phyloP scores from a whole-genome alignment of 306 rosid genomes.

The Lupinus albus region DNA sequence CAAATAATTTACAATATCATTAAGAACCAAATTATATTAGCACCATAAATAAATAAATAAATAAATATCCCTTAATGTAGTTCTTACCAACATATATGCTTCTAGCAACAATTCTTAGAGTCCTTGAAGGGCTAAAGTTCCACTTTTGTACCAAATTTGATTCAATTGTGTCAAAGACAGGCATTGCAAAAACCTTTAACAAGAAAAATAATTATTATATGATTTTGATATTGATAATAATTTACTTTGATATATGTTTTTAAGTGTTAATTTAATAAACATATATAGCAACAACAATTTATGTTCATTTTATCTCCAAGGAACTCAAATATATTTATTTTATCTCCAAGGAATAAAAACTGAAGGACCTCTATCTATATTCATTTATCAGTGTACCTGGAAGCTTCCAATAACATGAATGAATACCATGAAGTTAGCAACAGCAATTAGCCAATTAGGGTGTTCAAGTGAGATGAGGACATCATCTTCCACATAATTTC shows the following conservation, averaged over 20 bases:
- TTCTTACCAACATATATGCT: slow-evolving; percentile 58
- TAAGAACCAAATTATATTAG: not conserved
- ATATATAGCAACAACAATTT: too few relatives aligned
- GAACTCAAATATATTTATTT: too few relatives aligned
- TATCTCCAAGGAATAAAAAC: too few relatives aligned
- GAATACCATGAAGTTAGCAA: slow-evolving; percentile 71
- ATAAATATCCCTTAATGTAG: not conserved
- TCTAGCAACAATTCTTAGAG: slow-evolving; percentile 47
- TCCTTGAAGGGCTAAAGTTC: slow-evolving; percentile 39
- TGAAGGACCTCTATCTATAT: too few relatives aligned
- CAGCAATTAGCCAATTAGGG: slow-evolving; percentile 61
- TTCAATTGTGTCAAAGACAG: slow-evolving; percentile 64
- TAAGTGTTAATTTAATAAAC: too few relatives aligned
- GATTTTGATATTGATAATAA: not conserved
- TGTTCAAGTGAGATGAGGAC: slow-evolving; percentile 60
- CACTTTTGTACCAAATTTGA: slow-evolving; percentile 45
- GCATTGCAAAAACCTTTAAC: slow-evolving; percentile 64
- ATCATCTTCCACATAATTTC: slow-evolving; percentile 60
- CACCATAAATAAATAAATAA: not conserved
- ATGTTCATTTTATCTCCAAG: too few relatives aligned
- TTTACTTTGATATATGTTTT: not conserved
- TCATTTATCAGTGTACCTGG: slow-evolving; percentile 46
- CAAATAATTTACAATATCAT: not conserved
- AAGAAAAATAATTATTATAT: not conserved
- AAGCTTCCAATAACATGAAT: slow-evolving; percentile 71